These are phyloP conservation scores for Cnidoscolus chayamansa DNA, from an alignment of 441 rosid species.

Conservation along the genomic window DNA sequence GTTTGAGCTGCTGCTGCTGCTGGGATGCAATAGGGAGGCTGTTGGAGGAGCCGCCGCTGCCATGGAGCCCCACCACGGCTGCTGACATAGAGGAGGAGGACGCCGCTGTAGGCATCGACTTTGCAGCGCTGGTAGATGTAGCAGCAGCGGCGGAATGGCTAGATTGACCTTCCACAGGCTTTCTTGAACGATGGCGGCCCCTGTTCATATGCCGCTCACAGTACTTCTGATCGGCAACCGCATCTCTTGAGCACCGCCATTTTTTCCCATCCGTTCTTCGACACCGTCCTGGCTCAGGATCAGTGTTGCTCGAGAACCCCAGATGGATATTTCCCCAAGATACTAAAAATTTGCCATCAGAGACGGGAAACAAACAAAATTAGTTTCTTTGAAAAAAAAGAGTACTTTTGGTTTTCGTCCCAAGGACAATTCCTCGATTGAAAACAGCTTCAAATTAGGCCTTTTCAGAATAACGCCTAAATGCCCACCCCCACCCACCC, in stretches of 20 bases:
- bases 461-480: background rate
- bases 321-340: conserved; percentile 78
- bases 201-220: conserved; percentile 66
- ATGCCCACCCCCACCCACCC: too few species aligned
- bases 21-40: conserved; percentile 30
- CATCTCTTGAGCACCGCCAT: conserved; percentile 94
- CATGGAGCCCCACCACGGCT: conserved; percentile 25
- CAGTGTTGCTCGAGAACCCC: conserved; percentile 63
- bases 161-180: too few species aligned
- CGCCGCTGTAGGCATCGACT: conserved; percentile 12
- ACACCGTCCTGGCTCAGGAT: conserved; percentile 42
- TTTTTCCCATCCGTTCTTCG: conserved; percentile 87
- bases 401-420: background rate
- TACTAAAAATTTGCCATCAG: conserved; percentile 30
- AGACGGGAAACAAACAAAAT: background rate
- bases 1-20: conserved; percentile 36
- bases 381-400: too few species aligned
- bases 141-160: conserved; percentile 22
- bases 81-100: conserved; percentile 26
- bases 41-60: conserved; percentile 32
- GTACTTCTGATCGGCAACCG: conserved; percentile 82
- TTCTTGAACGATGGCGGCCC: background rate
- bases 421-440: background rate
- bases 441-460: background rate
- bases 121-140: conserved; percentile 25